phyloP scores from a whole-genome alignment of 2,329 filamentous ascomycete genomes.

The Xylaria multiplex region DNA sequence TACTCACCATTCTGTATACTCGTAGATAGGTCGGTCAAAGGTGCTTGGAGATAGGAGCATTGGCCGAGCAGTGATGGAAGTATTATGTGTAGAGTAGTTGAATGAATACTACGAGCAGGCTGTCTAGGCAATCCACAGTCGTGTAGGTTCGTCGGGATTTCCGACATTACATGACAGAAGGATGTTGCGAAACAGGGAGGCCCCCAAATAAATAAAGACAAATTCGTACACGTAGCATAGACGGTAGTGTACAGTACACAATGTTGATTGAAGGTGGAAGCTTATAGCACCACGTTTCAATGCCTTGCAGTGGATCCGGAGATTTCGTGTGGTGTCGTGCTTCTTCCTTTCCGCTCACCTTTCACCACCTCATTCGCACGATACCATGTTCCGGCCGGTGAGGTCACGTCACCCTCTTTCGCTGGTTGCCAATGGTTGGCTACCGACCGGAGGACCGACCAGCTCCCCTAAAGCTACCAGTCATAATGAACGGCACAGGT shows the following conservation, averaged over 20 bases:
- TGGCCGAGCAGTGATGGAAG: no score
- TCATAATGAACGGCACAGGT: no score
- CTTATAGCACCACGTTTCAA: constrained; percentile 21
- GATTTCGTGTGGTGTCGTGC: background rate
- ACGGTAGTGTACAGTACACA: background rate
- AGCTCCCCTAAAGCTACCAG: no score
- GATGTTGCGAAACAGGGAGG: constrained; percentile 1
- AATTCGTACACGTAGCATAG: background rate
- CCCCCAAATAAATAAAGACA: background rate
- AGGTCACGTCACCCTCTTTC: no score
- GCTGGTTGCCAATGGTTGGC: no score
- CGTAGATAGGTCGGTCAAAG: no score
- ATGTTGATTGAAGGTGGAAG: background rate
- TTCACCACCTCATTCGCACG: background rate
- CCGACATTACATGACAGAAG: background rate
- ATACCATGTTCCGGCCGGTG: background rate
- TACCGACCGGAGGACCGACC: no score
- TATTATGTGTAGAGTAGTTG: no score
- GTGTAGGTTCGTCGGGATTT: background rate
- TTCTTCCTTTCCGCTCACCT: background rate
- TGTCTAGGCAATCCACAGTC: background rate
- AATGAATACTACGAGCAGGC: no score
- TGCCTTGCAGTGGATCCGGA: constrained; percentile 1
- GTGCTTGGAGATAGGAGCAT: no score
- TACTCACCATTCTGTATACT: no score